Conservation (phyloP, 495 filamentous ascomycete species). For the Xylaria venustula region DNA sequence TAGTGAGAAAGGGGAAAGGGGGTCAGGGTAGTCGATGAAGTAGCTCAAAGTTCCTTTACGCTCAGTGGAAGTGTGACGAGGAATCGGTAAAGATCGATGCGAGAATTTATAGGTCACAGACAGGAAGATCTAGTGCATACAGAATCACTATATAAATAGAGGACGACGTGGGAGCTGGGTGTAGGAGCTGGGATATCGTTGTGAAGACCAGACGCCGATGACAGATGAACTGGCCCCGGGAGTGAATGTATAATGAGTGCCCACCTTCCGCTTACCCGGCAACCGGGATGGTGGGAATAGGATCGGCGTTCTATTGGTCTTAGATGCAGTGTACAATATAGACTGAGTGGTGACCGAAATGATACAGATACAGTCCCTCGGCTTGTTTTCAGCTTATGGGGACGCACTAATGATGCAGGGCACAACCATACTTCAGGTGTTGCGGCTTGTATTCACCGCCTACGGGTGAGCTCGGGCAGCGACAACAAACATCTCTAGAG, state of each 20-base stretch:
- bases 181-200: background rate
- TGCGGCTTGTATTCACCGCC: background rate
- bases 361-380: background rate
- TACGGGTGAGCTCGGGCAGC: background rate
- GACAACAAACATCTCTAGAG: background rate
- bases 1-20: background rate
- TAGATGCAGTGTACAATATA: background rate
- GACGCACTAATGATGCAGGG: background rate
- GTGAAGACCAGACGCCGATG: background rate
- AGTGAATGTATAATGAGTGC: background rate
- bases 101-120: background rate
- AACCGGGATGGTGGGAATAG: background rate
- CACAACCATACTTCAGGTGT: background rate
- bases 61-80: too few relatives aligned
- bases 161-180: background rate
- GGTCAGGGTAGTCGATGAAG: background rate
- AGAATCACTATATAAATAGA: background rate
- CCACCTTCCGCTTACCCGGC: background rate
- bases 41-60: background rate
- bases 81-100: background rate
- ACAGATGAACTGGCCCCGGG: background rate
- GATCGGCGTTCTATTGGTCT: conserved; percentile 9
- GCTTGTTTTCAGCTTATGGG: background rate
- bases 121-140: background rate
- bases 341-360: background rate